Evolutionary conservation across 192 early-diverging fungal genomes (phyloP).

Genomic region (Dimargaris verticillata): DNA sequence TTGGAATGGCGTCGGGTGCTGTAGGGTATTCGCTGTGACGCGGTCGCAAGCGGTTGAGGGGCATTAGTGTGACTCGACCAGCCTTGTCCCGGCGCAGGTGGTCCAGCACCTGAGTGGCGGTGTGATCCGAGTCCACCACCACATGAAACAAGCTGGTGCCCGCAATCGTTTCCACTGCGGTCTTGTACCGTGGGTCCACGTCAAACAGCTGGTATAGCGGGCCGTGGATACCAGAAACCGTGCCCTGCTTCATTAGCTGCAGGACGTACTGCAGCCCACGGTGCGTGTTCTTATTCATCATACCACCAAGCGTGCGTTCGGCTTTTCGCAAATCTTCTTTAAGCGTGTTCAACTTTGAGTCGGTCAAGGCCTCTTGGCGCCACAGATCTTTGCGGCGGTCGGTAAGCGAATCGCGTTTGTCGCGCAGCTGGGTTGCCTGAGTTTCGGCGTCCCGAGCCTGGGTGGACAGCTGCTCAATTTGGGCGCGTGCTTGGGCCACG

Average conservation of each 20-base stretch:
- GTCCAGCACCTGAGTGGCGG: conserved; percentile 59
- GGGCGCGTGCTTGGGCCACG: not conserved
- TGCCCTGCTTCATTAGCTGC: conserved; percentile 43
- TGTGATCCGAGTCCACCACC: conserved; percentile 88
- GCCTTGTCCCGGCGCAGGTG: conserved; percentile 32
- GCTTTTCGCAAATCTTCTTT: conserved; percentile 58
- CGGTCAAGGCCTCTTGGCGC: conserved; percentile 69
- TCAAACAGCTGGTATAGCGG: conserved; percentile 86
- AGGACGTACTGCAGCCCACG: conserved; percentile 59
- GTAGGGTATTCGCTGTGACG: conserved; percentile 38
- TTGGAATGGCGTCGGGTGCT: conserved; percentile 58
- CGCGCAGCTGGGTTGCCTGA: conserved; percentile 15
- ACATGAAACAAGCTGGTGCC: conserved; percentile 84
- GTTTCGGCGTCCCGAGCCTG: conserved; percentile 4
- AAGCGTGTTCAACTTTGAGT: conserved; percentile 42
- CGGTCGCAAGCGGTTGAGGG: conserved; percentile 72
- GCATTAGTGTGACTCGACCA: conserved; percentile 91
- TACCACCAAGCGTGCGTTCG: conserved; percentile 51
- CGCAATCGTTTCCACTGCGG: conserved; percentile 79
- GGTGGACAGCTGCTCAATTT: not conserved
- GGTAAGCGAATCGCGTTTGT: conserved; percentile 21
- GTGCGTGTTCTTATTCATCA: conserved; percentile 69
- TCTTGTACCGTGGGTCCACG: conserved; percentile 62
- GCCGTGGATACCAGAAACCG: conserved; percentile 66
- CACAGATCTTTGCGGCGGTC: conserved; percentile 55